phyloP scores from a whole-genome alignment of 2,329 filamentous ascomycete genomes.

The Aphanocladium album region DNA sequence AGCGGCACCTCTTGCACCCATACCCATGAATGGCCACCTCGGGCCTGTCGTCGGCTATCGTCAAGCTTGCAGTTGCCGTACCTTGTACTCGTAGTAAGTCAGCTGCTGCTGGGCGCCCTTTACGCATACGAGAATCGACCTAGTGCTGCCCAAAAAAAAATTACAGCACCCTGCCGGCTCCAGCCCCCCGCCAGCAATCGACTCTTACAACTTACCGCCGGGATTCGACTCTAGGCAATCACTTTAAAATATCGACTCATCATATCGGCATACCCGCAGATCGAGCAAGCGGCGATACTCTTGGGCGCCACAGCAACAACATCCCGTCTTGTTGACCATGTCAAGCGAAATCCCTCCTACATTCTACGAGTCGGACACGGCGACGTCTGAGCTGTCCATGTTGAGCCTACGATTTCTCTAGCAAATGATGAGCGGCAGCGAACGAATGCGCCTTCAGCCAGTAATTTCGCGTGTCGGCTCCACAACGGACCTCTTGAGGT shows the following conservation, averaged over 20 bases:
- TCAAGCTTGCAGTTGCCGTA: not conserved
- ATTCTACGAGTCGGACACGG: not conserved
- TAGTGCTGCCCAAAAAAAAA: not conserved
- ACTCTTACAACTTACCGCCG: not conserved
- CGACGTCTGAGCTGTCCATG: not conserved
- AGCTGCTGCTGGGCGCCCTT: not conserved
- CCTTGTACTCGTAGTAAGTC: not conserved
- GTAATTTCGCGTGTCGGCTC: constrained; percentile 1
- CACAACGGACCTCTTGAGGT: not conserved
- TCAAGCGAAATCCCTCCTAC: not conserved
- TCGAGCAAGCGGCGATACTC: not conserved
- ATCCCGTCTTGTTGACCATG: not conserved
- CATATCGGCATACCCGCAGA: constrained; percentile 11
- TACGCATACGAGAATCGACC: not conserved
- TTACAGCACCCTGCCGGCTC: not conserved
- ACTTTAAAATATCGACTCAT: constrained; percentile 4
- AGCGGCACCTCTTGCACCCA: not conserved
- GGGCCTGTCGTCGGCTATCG: not conserved
- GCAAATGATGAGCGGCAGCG: not conserved
- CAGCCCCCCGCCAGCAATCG: not conserved
- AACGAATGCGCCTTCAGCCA: not conserved
- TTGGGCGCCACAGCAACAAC: not conserved
- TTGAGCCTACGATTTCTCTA: not conserved
- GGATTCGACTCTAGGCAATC: not conserved
- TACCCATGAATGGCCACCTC: not conserved